Evolutionary conservation across 768 basidiomycete genomes (phyloP), one percentile per base, ranked within the genome.

Genomic region (Kondoa subrosea): DNA sequence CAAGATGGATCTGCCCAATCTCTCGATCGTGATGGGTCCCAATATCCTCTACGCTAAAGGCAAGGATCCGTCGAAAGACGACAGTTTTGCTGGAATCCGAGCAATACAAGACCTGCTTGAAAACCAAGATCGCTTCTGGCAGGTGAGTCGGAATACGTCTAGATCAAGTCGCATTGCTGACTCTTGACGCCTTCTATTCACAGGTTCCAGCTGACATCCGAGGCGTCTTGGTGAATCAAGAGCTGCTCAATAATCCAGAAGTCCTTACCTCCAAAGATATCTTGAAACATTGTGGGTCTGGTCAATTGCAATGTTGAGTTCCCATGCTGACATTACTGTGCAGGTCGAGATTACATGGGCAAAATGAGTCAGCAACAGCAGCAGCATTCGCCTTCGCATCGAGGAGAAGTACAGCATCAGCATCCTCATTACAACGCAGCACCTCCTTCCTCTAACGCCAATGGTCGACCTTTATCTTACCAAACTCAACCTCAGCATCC

Each of bases 21-120:
- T 99, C 72, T 91, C 95, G 34, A 96, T 91, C 8, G 93, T 97
- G 78, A 92, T 97, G 72, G 87, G 88, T 74, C 95, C 95, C n/a
- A 96, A 90, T 74, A 97, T 99, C 71, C 84, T 99, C 50, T 95
- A 92, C 77, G 77, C 81, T 29, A 87, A 89, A 56, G 71, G 73
- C 61, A 82, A 87, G 67, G 87, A 96, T 74, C 86, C 89, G 1
- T 84, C 87, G 57, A 84, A 87, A 67, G 93, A 95, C 77, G 92
- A 97, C 76, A 95, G 91, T 71, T 95, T 97, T 75, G 82, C 83
- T 62, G 87, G 87, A 16, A 90, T 96, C 68, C 83, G 83, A 29
- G 91, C 91, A 59, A 83, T 95, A 57, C 89, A 89, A 29, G 82
- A 84, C 64, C 79, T 96, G 57, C 80, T 99, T 68, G 91, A 95